Evolutionary conservation across 192 early-diverging fungal species (phyloP), one percentile per base, ranked within the genome.

Genomic region (Coemansia sp.): DNA sequence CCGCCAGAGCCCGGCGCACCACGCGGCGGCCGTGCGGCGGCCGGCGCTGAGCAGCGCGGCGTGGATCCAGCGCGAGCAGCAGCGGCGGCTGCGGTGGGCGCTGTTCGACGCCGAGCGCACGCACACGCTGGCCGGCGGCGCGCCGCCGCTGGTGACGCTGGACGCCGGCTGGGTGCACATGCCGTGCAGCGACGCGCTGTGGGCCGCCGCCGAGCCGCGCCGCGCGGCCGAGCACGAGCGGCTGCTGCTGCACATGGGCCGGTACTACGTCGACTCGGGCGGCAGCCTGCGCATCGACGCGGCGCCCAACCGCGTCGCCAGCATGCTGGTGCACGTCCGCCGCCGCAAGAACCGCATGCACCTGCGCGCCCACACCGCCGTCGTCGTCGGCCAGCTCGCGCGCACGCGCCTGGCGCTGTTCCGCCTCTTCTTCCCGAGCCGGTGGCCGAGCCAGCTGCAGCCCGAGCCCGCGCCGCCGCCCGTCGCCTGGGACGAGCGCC

Each of bases 111-210:
- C 76, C 32, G 82, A 79, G 65, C 82, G 82, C 62, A 69, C 70
- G 63, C 77, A 78, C 55, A 70, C 70, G 55, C 66, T 84, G 43
- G 82, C 76, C 4, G 69, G 70, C 28, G 82, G 82, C 8, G 46
- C 40, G n/a, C 82, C 82, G 66, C 82, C 82, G 58, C 69, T 84
- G 64, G 77, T 84, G 28, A 79, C 77, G 13, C 72, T 84, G 23
- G 82, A 76, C 50, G 76, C 82, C 17, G 82, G 82, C 30, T 84
- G 82, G 82, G 82, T 76, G 28, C 74, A 78, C 58, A 84, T 84
- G 82, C 82, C 82, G 39, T 84, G 82, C 61, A 84, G 82, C 71
- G 82, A 84, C 65, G 74, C 70, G 26, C 40, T 84, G 37, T 84
- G 82, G 82, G 82, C 75, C 32, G 17, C 64, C 50, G 23, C 49